Conservation (phyloP, 768 basidiomycete species). For the Russula lepida region DNA sequence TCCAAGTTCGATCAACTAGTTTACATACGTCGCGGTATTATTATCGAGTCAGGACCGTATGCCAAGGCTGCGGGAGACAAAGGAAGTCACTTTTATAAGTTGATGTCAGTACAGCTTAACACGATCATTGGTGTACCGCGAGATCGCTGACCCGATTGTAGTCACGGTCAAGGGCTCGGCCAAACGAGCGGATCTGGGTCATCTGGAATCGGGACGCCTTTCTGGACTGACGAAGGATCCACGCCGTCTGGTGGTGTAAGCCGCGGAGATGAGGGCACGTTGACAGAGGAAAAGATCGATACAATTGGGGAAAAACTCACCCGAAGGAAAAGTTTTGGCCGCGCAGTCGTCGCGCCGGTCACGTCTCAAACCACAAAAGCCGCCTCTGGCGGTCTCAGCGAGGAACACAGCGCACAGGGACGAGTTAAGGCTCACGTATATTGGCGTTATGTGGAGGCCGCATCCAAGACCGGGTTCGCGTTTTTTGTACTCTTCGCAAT, state of each 20-base stretch:
- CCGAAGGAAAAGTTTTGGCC: conserved; percentile 49
- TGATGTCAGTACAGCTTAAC: conserved; percentile 46
- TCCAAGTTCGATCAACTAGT: conserved; percentile 65
- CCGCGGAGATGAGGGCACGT: conserved; percentile 14
- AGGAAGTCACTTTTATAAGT: conserved; percentile 60
- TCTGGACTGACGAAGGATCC: neutral
- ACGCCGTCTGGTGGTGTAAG: neutral
- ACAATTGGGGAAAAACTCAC: conserved; percentile 41
- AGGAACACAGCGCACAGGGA: conserved; percentile 74
- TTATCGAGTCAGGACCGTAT: conserved; percentile 69
- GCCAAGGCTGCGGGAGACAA: conserved; percentile 47
- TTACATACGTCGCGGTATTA: conserved; percentile 74
- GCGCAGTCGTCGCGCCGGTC: conserved; percentile 41
- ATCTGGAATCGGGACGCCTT: conserved; percentile 24
- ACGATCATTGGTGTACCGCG: neutral
- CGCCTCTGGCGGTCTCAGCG: conserved; percentile 41
- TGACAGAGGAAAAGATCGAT: conserved; percentile 13
- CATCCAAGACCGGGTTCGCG: conserved; percentile 62
- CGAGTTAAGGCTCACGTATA: conserved; percentile 75
- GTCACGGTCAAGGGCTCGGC: conserved; percentile 19
- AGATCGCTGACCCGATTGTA: neutral
- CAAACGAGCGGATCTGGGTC: conserved; percentile 8
- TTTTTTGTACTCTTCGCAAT: conserved; percentile 46
- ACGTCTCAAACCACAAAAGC: conserved; percentile 32
- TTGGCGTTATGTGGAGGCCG: conserved; percentile 65